Conservation (phyloP, 768 basidiomycete genomes). For the Lactifluus pinguis region DNA sequence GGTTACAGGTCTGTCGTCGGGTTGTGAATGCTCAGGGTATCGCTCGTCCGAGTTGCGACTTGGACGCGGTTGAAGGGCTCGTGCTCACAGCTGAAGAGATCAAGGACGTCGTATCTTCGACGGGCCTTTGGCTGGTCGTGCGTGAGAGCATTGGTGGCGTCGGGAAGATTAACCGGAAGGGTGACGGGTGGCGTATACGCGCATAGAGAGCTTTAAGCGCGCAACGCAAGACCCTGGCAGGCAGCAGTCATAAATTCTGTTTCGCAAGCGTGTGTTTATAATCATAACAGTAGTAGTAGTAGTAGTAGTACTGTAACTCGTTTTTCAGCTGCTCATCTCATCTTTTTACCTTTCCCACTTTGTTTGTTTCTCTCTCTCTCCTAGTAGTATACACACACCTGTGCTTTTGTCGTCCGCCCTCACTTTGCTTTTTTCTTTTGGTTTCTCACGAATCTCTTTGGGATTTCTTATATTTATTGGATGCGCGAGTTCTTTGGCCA, state of each 20-base stretch:
- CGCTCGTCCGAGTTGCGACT: slow-evolving; percentile 21
- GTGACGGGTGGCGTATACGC: slow-evolving; percentile 66
- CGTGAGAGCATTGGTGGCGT: slow-evolving; percentile 89
- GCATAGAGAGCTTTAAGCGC: slow-evolving; percentile 28
- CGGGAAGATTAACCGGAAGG: too few species aligned
- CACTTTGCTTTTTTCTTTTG: background rate
- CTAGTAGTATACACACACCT: background rate
- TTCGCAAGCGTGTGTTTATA: background rate
- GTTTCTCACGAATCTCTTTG: background rate
- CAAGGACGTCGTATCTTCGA: slow-evolving; percentile 85
- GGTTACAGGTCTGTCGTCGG: slow-evolving; percentile 44
- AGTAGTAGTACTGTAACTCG: background rate
- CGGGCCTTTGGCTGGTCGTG: slow-evolving; percentile 85
- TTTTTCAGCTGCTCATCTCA: background rate
- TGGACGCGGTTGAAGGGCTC: slow-evolving; percentile 34
- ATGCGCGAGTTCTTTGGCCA: background rate
- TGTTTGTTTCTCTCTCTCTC: background rate
- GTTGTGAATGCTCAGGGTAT: slow-evolving; percentile 30
- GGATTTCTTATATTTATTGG: background rate
- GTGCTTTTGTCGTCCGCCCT: background rate
- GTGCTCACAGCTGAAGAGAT: slow-evolving; percentile 83
- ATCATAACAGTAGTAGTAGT: background rate
- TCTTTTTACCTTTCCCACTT: background rate
- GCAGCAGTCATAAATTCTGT: too few species aligned
- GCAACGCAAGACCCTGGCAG: too few species aligned